Conservation (phyloP, 2,329 filamentous ascomycete genomes). For the Pleurostoma richardsiae region DNA sequence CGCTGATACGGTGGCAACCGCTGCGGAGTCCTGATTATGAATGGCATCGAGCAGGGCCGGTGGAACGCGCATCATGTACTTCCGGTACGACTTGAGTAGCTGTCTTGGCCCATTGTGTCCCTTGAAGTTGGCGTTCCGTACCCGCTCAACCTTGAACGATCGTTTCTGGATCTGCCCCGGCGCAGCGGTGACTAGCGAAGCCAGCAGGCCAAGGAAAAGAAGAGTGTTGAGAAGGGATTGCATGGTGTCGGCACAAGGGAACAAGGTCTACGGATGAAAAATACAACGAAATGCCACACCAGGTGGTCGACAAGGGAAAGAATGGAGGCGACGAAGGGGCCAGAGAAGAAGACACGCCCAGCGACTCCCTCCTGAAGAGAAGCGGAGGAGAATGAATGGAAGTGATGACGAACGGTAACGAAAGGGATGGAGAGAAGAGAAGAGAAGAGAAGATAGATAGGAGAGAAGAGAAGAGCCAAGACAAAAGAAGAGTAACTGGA, state of each 20-base stretch:
- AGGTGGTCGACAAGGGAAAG: conserved; percentile 13
- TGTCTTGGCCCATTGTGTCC: conserved; percentile 53
- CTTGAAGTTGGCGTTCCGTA: conserved; percentile 49
- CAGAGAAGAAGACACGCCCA: conserved; percentile 4
- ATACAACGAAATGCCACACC: conserved; percentile 12
- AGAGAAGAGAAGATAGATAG: neutral
- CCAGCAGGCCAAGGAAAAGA: conserved; percentile 41
- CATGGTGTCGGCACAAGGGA: conserved; percentile 11
- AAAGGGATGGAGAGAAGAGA: neutral
- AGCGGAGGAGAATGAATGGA: conserved; percentile 4
- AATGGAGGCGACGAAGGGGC: conserved; percentile 4
- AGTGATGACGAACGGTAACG: conserved; percentile 1
- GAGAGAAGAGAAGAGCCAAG: neutral
- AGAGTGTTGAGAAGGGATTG: conserved; percentile 16
- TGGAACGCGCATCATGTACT: conserved; percentile 55
- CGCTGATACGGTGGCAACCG: no score
- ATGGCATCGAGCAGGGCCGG: conserved; percentile 32
- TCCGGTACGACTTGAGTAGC: conserved; percentile 62
- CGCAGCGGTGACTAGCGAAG: conserved; percentile 39
- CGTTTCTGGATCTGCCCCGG: conserved; percentile 40
- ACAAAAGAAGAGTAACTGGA: neutral
- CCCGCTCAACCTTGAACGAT: conserved; percentile 58
- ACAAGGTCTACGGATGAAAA: conserved; percentile 5
- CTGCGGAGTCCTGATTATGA: conserved; percentile 14
- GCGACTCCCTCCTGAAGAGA: conserved; percentile 6